These are phyloP conservation scores for Solanum boliviense DNA, from an alignment of 257 asterid genomes.

Conservation along the genomic window DNA sequence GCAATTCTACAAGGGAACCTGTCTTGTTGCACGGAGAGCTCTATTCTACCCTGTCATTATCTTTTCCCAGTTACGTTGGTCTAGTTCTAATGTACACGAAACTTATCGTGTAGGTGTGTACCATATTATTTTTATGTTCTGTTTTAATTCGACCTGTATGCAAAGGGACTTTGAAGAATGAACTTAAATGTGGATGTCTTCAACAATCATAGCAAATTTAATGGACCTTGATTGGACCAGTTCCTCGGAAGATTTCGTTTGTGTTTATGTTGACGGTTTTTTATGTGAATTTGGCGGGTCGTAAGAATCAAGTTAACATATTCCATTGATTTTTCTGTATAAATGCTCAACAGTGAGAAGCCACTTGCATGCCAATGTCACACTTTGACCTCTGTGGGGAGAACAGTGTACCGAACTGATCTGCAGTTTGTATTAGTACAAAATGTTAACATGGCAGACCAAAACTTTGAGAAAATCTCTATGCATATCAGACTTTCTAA, in stretches of 20 bases:
- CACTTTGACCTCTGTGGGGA: not conserved
- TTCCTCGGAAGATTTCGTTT: not conserved
- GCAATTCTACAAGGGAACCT: conserved; percentile 5
- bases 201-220: conserved; percentile 1
- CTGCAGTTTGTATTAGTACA: not conserved
- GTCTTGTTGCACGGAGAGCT: not conserved
- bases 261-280: not conserved
- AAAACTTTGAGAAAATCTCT: not conserved
- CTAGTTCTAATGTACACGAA: conserved; percentile 16
- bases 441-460: not conserved
- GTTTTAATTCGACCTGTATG: conserved; percentile 8
- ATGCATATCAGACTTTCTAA: not conserved
- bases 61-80: conserved; percentile 16
- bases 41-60: not conserved
- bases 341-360: not conserved
- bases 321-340: not conserved
- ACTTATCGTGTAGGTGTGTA: conserved; percentile 28
- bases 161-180: conserved; percentile 5
- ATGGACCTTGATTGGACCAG: conserved; percentile 20
- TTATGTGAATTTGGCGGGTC: not conserved
- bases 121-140: conserved; percentile 6
- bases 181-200: conserved; percentile 13
- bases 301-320: not conserved
- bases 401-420: not conserved
- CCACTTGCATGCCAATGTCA: not conserved